Base-by-base conservation (phyloP, 2,329 filamentous ascomycete genomes). In the Pochonia chlamydosporia region DNA sequence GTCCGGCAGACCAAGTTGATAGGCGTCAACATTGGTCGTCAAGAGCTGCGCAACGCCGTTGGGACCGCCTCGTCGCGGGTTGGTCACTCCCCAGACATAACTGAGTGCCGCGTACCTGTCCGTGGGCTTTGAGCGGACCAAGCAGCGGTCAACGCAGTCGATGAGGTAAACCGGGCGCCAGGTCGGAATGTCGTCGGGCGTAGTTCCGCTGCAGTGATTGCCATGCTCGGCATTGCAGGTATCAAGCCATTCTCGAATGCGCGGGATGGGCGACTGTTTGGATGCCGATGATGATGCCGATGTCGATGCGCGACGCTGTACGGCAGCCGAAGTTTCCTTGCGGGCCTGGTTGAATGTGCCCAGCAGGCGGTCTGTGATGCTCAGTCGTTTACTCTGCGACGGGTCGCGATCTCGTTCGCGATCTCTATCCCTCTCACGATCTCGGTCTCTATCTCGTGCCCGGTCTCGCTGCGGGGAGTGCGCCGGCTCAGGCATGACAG, bases 51-150 rank as follows among this genome's bases (percentile, higher is more conserved):
- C 54, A 5, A 55, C 55, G 9, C 54, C 53, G 4, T 63, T 57
- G 4, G 60, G 52, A 11, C 55, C 50, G 13, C 56, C 57, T 23
- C 53, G 56, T n/a, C 60, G 62, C 24, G 48, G 52, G n/a, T 44
- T 40, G 4, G 55, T 54, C 3, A 59, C 53, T 7, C 66, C 68
- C 61, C 68, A 71, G 28, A 73, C 69, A 52, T 74, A 74, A 58
- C 70, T 73, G 21, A 74, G 60, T n/a, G 71, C 67, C 4, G 71
- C 54, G 43, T 73, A 74, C 28, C 67, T 58, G 40, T 72, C 68
- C 9, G 57, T 56, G 3, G 65, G 61, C n/a, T 63, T 61, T 13
- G 68, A 59, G 14, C 60, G 62, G 5, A 72, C 68, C 20, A 73
- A 57, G 40, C 64, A 57, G 6, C 63, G 60, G 37, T 70, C 65